phyloP scores from a whole-genome alignment of 129 eudicot genomes.

The Sambucus nigra region DNA sequence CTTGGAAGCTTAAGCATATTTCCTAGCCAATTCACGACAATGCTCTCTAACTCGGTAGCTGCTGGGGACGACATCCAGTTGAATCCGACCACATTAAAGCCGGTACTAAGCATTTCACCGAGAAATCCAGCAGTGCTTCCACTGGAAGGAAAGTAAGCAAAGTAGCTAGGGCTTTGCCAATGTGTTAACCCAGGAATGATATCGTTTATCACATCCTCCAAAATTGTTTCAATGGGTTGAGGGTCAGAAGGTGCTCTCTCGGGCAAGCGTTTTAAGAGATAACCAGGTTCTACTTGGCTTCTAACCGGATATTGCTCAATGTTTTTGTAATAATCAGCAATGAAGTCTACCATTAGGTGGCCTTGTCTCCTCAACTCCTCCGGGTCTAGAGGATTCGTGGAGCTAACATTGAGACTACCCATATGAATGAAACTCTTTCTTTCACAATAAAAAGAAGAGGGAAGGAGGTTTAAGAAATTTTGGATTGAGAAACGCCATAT shows the following conservation, averaged over 20 bases:
- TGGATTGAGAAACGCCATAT: too few relatives aligned
- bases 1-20: conserved; percentile 28
- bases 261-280: conserved; percentile 18
- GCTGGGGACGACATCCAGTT: conserved; percentile 53
- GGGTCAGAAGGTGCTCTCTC: conserved; percentile 21
- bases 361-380: neutral
- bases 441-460: too few relatives aligned
- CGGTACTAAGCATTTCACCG: conserved; percentile 31
- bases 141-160: conserved; percentile 30
- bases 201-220: conserved; percentile 23
- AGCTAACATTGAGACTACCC: neutral
- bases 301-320: conserved; percentile 26
- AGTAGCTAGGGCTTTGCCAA: conserved; percentile 47
- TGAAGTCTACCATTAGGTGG: neutral
- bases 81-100: conserved; percentile 37
- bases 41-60: conserved; percentile 40
- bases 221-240: conserved; percentile 26
- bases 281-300: conserved; percentile 37
- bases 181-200: conserved; percentile 40
- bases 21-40: conserved; percentile 50
- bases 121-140: conserved; percentile 35
- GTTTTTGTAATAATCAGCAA: conserved; percentile 19
- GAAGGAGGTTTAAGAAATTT: too few relatives aligned
- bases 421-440: too few relatives aligned
- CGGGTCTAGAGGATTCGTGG: neutral